Base-by-base conservation (phyloP, 179 eudicot species). In the Beta macrorhiza region DNA sequence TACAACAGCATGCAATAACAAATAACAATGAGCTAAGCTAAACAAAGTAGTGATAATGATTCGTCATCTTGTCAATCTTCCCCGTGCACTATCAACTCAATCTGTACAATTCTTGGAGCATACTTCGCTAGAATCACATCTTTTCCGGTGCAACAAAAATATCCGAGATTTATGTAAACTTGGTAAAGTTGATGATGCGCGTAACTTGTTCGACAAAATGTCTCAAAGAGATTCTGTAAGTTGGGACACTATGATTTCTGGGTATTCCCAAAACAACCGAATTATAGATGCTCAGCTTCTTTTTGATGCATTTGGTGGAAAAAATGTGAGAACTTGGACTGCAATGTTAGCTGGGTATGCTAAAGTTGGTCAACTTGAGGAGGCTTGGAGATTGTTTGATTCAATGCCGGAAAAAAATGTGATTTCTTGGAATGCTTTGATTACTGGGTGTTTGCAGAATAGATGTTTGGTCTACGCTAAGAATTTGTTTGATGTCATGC, bases 391-490 rank as follows among this genome's bases (percentile, higher is more conserved):
- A n/a, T 62, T 87, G 79, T 89, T 89, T 73, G 89, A 89, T 16
- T 78, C 81, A 0, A 89, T 89, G 90, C 88, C 87, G 1, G 89
- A 87, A 77, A 83, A 81, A 57, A 89, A 87, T 79, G 74, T 82
- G 44, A 76, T 87, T 63, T 84, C 91, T n/a, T 89, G 89, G 89
- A 89, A 89, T 81, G 91, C 91, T 72, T 85, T 89, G 90, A 65
- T 89, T 42, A 87, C 84, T 84, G 90, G 81, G 47, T 84, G 75
- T 79, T 85, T 78, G 57, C 84, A 81, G 69, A 78, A 82, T 82
- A 83, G 85, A 17, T 83, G 82, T 13, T 78, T 89, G 71, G 20
- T 6, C 1, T 73, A 51, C 45, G 89, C 88, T 0, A 79, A 84
- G 79, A 42, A 76, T 37, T 32, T 89, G 81, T 89, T 87, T 82